Percentiles rank a stretch among this genome's conserved stretches.
phyloP scores from a whole-genome alignment of 306 rosid species.

The Morella rubra region DNA sequence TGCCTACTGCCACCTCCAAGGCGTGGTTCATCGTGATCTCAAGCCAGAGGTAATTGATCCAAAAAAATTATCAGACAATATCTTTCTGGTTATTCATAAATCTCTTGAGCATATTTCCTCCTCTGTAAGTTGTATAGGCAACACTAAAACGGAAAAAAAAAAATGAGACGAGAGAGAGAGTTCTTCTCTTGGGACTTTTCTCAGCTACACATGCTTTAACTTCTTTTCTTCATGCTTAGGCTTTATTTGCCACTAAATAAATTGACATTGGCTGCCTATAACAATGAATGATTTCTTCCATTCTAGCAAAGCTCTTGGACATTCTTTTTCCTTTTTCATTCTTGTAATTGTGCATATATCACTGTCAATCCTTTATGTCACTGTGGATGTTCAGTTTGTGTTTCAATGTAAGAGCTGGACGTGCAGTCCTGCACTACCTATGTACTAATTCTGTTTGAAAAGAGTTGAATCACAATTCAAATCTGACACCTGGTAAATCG shows the following conservation, averaged over 20 bases:
- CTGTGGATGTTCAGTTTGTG: background rate
- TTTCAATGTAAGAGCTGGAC: background rate
- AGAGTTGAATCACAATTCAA: background rate
- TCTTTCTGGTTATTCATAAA: slow-evolving; percentile 4
- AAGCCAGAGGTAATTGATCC: slow-evolving; percentile 75
- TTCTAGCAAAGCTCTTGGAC: background rate
- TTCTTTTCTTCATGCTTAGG: background rate
- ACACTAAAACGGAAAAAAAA: background rate
- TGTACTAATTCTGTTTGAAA: no score
- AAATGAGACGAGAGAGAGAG: background rate
- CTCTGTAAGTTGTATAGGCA: background rate
- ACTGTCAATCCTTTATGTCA: background rate
- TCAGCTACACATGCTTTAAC: background rate
- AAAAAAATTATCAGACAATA: slow-evolving; percentile 13
- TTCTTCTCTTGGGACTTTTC: background rate
- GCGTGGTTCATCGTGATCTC: slow-evolving; percentile 60
- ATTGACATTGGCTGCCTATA: background rate
- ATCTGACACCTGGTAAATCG: background rate
- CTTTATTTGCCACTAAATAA: background rate
- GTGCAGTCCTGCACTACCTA: background rate
- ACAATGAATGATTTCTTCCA: background rate
- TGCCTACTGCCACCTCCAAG: slow-evolving; percentile 64
- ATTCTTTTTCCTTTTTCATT: background rate
- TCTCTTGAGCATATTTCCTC: background rate
- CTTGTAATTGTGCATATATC: slow-evolving; percentile 10